A percentile compares a stretch with the other conserved stretches of the same genome.
These are phyloP conservation scores for Aspergillus novofumigatus DNA, from an alignment of 2,329 filamentous ascomycete genomes.

Conservation along the genomic window DNA sequence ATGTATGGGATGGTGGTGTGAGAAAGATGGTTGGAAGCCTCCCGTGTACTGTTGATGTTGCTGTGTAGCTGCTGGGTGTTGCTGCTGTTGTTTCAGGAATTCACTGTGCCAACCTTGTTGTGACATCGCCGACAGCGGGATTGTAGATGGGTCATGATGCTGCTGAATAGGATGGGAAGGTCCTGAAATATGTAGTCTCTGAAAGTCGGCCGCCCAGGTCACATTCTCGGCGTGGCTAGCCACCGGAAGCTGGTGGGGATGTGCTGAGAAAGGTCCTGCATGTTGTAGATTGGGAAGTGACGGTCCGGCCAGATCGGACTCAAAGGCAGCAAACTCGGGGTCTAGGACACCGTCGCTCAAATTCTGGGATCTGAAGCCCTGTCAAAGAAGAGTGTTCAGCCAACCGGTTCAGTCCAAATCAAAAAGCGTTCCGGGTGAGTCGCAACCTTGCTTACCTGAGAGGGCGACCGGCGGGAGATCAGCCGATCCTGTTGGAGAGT, in stretches of 20 bases:
- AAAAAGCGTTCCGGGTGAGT: background rate
- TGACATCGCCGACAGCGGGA: slow-evolving; percentile 24
- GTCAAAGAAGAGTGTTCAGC: slow-evolving; percentile 2
- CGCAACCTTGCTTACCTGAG: slow-evolving; percentile 46
- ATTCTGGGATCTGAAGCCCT: slow-evolving; percentile 62
- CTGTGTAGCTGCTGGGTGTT: slow-evolving; percentile 22
- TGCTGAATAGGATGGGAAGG: slow-evolving; percentile 44
- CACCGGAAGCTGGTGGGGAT: slow-evolving; percentile 21
- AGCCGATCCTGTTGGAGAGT: slow-evolving; percentile 70
- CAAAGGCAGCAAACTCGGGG: slow-evolving; percentile 66
- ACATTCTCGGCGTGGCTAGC: slow-evolving; percentile 19
- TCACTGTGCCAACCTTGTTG: slow-evolving; percentile 57
- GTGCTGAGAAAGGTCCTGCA: slow-evolving; percentile 25
- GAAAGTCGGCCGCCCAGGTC: slow-evolving; percentile 46
- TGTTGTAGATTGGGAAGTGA: slow-evolving; percentile 37
- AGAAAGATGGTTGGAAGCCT: slow-evolving; percentile 29
- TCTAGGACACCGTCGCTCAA: slow-evolving; percentile 55
- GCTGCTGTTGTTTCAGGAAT: slow-evolving; percentile 46
- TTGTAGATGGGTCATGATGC: slow-evolving; percentile 42
- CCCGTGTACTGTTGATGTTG: slow-evolving; percentile 17
- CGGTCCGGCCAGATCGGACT: slow-evolving; percentile 37
- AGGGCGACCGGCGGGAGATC: slow-evolving; percentile 49
- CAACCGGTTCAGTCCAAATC: background rate
- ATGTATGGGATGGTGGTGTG: slow-evolving; percentile 23
- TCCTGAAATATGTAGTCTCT: slow-evolving; percentile 40